Evolutionary conservation across 2,329 filamentous ascomycete species (phyloP).

Genomic region (Monosporascus sp.): DNA sequence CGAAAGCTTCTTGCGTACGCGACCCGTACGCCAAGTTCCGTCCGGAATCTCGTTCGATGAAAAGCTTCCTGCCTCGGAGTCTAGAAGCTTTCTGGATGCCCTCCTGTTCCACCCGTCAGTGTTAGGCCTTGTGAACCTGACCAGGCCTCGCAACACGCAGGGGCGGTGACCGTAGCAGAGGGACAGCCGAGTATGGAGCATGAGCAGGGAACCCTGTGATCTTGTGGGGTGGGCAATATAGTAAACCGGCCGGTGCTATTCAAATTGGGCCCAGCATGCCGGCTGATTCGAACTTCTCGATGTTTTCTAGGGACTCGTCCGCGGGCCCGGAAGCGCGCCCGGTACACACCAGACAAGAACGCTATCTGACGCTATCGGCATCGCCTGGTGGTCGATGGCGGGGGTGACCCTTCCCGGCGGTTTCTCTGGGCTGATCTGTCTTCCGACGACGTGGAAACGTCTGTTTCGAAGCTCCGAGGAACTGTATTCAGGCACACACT

Average conservation of each 20-base stretch:
- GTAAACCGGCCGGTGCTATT: not conserved
- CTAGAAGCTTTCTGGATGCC: conserved; percentile 17
- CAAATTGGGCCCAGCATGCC: not conserved
- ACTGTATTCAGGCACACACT: too few relatives aligned
- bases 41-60: too few relatives aligned
- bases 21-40: too few relatives aligned
- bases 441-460: not conserved
- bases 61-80: conserved; percentile 5
- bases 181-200: not conserved
- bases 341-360: not conserved
- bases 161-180: not conserved
- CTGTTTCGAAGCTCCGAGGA: not conserved
- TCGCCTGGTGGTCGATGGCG: not conserved
- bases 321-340: not conserved
- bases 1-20: too few relatives aligned
- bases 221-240: not conserved
- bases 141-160: not conserved
- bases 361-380: not conserved
- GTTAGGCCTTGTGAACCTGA: not conserved
- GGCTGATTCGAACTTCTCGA: not conserved
- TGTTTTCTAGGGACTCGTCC: not conserved
- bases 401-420: not conserved
- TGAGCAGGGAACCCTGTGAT: not conserved
- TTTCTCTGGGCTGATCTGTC: not conserved
- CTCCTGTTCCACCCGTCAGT: not conserved